Base-by-base conservation (phyloP, 768 basidiomycete species). In the Serendipita indica region DNA sequence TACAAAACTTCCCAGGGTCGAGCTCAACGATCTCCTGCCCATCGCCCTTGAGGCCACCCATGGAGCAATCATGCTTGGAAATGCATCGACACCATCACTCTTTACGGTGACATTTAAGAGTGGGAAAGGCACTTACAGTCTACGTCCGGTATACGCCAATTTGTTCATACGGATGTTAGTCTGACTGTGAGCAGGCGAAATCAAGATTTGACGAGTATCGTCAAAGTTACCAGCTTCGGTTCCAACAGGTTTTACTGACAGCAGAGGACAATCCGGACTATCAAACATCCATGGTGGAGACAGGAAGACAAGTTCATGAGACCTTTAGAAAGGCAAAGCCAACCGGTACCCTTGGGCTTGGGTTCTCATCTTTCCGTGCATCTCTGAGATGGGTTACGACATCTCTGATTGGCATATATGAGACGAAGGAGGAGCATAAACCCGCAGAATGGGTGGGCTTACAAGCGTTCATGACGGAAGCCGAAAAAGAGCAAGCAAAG, bases 141-240 rank as follows among this genome's bases (percentile, higher is more conserved):
- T 87, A 39, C 79, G 85, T 13, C 77, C 80, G 62, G 91, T 90
- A 64, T 43, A 81, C 72, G 6, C 20, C 33, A n/a, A 58, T 33
- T 43, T 27, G 37, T 37, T 45, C 25, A 10, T 14, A 13, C 34
- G 27, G 22, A 1, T 2, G 57, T 35, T 58, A 54, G 20, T 13
- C 33, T 33, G 10, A 37, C 22, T 35, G 28, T 54, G 59, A 16
- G 2, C 60, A 93, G 89, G 80, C 93, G 10, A 79, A 82, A 59
- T 96, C 90, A 2, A 80, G 76, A 58, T 76, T 79, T 63, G 94
- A 98, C 69, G 68, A 83, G 18, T 88, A 93, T 72, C 94, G 90
- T 68, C 84, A 89, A 64, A 70, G 83, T 6, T 71, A 89, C 59
- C 77, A 80, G 61, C 71, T 94, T 64, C 83, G 74, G 62, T 87